Evolutionary conservation across 257 asterid genomes (phyloP), one percentile per base, ranked within the genome.

Genomic region (Solanum bulbocastanum): DNA sequence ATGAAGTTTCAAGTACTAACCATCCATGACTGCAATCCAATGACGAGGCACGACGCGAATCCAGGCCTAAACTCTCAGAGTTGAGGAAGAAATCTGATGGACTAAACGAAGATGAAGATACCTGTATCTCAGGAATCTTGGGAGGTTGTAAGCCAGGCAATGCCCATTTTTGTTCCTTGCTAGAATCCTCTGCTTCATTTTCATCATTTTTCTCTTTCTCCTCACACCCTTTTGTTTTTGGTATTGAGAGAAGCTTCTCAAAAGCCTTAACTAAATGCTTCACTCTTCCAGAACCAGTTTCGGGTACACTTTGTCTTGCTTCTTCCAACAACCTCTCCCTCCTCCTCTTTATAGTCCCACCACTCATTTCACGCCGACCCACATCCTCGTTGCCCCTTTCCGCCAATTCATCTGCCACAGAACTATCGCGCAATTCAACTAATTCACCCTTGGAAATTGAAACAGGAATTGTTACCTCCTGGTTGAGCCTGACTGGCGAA

Each of bases 211-310:
- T 22, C 68, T 10, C 20, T 82, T 92, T 88, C 25, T 91, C 95
- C 84, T 91, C 92, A 6, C 92, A 89, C 89, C 88, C 93, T 3
- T 87, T 87, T 3, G 89, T 81, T 83, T 91, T 93, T 4, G 87
- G 93, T 23, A 93, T 88, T 84, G 93, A 37, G 13, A 90, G 86
- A 65, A 96, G 94, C 32, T 93, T 91, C 92, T 96, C 99, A 71
- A 96, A 96, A 1, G 96, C 98, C 94, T 92, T 88, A 52, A 96
- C 98, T 90, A 96, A 91, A 84, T 94, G 92, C 96, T 89, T 93
- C 92, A 95, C 99, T 88, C 92, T 93, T 83, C 96, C 94, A 62
- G 98, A 90, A 90, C 96, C 97, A 13, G 94, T 86, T 89, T 91
- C 95, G 14, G 96, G 93, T 84, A 89, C 92, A 33, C 91, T 84